Percentiles rank a stretch among this genome's conserved stretches.
phyloP scores from a whole-genome alignment of 371 early-diverging fungal genomes.

The Haplosporangium sp. region DNA sequence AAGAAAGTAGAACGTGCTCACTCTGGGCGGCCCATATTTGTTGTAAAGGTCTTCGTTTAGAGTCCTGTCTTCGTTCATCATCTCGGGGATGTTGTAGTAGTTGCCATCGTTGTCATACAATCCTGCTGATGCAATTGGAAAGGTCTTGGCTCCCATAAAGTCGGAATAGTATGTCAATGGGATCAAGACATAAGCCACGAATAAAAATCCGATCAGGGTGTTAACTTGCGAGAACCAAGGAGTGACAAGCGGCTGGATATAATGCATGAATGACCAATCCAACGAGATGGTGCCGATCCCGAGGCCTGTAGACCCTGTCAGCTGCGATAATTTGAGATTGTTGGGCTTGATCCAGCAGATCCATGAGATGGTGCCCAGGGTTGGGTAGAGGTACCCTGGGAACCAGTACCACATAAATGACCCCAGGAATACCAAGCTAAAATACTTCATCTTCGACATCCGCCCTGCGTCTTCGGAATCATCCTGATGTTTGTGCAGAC shows the following conservation, averaged over 20 bases:
- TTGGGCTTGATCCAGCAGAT: conserved; percentile 73
- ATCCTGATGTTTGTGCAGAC: conserved; percentile 57
- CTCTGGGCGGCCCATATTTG: conserved; percentile 62
- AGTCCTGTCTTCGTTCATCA: conserved; percentile 21
- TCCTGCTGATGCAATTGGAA: neutral
- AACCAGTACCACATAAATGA: neutral
- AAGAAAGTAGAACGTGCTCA: conserved; percentile 66
- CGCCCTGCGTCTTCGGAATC: neutral
- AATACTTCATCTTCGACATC: neutral
- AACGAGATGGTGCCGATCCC: neutral
- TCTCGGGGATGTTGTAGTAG: neutral
- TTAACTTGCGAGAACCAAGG: conserved; percentile 34
- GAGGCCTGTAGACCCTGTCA: neutral
- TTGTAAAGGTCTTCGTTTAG: conserved; percentile 60
- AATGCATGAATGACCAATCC: conserved; percentile 4
- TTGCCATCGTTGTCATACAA: conserved; percentile 3
- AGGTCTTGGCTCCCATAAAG: conserved; percentile 12
- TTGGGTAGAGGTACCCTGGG: neutral
- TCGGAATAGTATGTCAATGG: conserved; percentile 19
- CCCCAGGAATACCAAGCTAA: neutral
- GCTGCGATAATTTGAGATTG: conserved; percentile 39
- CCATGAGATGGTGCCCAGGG: conserved; percentile 9
- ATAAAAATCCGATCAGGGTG: conserved; percentile 17
- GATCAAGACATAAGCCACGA: conserved; percentile 16
- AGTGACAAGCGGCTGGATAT: conserved; percentile 8